Percentiles rank a stretch among this genome's conserved stretches.
These are phyloP conservation scores for Ophiocordyceps camponoti-floridani DNA, from an alignment of 2,329 filamentous ascomycete genomes.

Conservation along the genomic window DNA sequence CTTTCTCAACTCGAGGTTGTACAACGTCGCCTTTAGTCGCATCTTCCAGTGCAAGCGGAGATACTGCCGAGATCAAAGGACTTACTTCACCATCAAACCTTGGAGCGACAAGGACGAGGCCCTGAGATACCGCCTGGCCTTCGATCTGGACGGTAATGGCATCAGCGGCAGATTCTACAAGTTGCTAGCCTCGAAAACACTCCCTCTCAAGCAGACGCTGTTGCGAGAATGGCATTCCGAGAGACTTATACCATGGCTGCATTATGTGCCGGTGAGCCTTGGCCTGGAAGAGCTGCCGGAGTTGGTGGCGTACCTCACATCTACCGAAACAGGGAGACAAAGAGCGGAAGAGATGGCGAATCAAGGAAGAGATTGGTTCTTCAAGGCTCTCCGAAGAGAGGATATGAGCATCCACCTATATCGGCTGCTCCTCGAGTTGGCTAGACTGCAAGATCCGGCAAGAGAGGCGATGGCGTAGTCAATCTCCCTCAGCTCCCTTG, in stretches of 20 bases:
- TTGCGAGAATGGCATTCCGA: conserved; percentile 41
- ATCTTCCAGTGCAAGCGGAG: too few species aligned
- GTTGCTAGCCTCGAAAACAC: conserved; percentile 26
- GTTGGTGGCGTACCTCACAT: too few species aligned
- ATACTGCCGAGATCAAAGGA: conserved; percentile 6
- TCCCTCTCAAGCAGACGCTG: conserved; percentile 32
- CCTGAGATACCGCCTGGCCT: conserved; percentile 20
- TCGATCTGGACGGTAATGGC: conserved; percentile 38
- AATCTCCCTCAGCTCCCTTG: too few species aligned
- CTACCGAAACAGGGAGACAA: too few species aligned
- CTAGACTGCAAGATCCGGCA: too few species aligned
- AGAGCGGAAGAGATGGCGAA: too few species aligned
- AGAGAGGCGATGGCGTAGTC: too few species aligned
- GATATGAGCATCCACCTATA: too few species aligned
- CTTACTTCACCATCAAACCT: conserved; percentile 11
- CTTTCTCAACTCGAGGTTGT: not conserved
- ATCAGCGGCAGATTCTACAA: conserved; percentile 34
- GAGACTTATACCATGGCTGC: conserved; percentile 34
- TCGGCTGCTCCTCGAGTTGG: too few species aligned
- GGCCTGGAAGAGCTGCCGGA: conserved; percentile 30
- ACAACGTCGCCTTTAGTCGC: not conserved
- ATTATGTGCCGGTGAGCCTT: conserved; percentile 35
- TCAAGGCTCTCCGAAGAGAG: too few species aligned
- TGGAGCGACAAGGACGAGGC: conserved; percentile 17
- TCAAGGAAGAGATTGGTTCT: too few species aligned